Conservation (phyloP, 306 rosid species). For the Phaseolus lunatus region DNA sequence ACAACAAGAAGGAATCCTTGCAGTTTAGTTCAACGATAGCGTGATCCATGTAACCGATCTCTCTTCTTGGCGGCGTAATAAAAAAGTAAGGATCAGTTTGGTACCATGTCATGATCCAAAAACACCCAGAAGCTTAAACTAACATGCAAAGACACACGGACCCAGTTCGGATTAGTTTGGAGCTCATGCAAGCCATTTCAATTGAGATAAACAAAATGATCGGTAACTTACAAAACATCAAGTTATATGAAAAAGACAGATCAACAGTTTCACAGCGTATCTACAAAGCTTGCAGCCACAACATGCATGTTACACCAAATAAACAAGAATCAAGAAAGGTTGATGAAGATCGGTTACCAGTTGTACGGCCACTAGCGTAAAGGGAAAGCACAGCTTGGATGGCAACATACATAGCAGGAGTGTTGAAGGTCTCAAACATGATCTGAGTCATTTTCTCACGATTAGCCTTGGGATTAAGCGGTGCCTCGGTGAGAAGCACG, state of each 20-base stretch:
- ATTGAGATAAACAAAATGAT: background rate
- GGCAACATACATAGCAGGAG: conserved; percentile 88
- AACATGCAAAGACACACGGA: background rate
- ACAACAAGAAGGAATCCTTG: background rate
- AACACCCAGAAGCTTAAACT: background rate
- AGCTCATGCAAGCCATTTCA: background rate
- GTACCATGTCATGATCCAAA: background rate
- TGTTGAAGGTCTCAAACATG: conserved; percentile 67
- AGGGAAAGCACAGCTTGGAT: conserved; percentile 86
- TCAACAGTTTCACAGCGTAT: background rate
- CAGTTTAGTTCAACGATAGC: background rate
- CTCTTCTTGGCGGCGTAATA: background rate
- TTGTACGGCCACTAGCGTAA: conserved; percentile 91
- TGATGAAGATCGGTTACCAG: conserved; percentile 57
- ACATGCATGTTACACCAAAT: background rate
- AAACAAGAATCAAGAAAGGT: background rate
- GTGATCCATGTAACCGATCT: background rate
- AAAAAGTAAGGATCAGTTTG: background rate
- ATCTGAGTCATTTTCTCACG: conserved; percentile 68
- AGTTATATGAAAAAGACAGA: background rate
- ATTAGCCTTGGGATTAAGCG: conserved; percentile 80
- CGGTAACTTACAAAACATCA: background rate
- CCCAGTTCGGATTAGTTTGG: background rate
- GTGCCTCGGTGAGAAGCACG: conserved; percentile 79
- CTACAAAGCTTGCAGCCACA: background rate